phyloP scores from a whole-genome alignment of 352 stramenopile genomes.

The Thraustochytrium sp. region DNA sequence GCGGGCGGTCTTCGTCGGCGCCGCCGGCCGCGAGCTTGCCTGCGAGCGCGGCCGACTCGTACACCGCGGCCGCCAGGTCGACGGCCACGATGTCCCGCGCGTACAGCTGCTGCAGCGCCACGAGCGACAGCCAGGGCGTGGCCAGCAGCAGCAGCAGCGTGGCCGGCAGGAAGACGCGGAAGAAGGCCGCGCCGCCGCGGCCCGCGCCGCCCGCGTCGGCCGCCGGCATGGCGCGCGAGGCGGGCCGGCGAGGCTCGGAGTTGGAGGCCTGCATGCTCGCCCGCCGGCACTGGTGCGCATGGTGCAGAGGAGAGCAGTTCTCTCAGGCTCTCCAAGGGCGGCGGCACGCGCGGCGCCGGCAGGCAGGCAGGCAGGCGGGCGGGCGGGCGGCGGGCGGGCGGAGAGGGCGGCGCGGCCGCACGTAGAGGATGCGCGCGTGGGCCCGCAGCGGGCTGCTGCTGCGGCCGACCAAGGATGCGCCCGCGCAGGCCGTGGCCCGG shows the following conservation, averaged over 20 bases:
- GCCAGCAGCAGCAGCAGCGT: neutral
- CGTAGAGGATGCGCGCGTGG: slow-evolving; percentile 23
- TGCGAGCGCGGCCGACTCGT: neutral
- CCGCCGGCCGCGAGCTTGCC: neutral
- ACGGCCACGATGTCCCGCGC: neutral
- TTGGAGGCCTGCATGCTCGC: neutral
- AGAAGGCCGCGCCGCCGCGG: neutral
- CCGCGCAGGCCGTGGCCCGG: slow-evolving; percentile 66
- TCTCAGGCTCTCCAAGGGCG: neutral
- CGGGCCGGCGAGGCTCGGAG: neutral
- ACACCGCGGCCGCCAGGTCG: neutral
- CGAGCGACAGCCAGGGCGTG: neutral
- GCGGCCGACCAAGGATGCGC: slow-evolving; percentile 51
- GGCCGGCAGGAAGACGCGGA: neutral
- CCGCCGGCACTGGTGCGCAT: too few species aligned
- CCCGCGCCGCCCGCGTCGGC: neutral
- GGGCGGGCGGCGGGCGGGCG: neutral
- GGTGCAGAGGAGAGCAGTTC: neutral
- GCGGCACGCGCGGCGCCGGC: neutral
- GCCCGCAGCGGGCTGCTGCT: neutral
- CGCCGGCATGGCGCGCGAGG: neutral
- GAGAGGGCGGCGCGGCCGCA: neutral
- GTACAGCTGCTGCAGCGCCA: neutral
- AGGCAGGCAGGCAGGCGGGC: neutral
- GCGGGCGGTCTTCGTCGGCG: neutral